Conservation (phyloP, 495 filamentous ascomycete genomes). For the Staphylotrichum longicolle region DNA sequence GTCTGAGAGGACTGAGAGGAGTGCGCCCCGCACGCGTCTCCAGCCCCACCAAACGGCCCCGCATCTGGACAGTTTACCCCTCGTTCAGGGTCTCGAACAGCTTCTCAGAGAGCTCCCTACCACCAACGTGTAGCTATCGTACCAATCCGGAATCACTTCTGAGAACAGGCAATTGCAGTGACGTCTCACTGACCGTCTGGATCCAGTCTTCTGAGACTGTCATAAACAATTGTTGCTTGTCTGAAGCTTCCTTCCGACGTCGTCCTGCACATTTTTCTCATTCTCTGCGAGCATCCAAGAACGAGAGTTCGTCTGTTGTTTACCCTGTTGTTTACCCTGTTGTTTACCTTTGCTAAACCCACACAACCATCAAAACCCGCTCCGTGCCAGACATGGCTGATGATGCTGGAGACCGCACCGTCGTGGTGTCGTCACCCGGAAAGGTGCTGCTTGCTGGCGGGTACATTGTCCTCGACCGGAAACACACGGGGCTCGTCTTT, state of each 20-base stretch:
- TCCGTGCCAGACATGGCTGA: neutral
- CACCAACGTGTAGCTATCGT: no score
- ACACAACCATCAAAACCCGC: neutral
- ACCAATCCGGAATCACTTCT: no score
- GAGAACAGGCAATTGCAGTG: no score
- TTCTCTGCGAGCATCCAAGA: no score
- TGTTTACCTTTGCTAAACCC: neutral
- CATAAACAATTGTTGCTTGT: no score
- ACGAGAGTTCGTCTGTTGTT: neutral
- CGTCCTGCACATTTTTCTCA: no score
- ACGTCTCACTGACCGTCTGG: no score
- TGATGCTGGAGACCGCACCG: conserved; percentile 24
- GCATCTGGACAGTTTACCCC: conserved; percentile 8
- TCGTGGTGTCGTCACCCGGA: conserved; percentile 84
- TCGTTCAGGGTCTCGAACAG: conserved; percentile 1
- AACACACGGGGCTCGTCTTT: conserved; percentile 87
- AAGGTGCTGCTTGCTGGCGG: conserved; percentile 95
- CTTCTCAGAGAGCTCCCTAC: neutral
- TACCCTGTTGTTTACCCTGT: neutral
- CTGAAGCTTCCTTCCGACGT: no score
- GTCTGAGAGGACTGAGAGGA: no score
- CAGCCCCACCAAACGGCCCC: neutral
- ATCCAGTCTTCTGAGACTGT: no score
- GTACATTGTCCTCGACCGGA: conserved; percentile 88
- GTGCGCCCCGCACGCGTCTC: no score